Percentiles rank a stretch among this genome's conserved stretches.
Conservation (phyloP, 2,329 filamentous ascomycete genomes). For the Beauveria sp. region DNA sequence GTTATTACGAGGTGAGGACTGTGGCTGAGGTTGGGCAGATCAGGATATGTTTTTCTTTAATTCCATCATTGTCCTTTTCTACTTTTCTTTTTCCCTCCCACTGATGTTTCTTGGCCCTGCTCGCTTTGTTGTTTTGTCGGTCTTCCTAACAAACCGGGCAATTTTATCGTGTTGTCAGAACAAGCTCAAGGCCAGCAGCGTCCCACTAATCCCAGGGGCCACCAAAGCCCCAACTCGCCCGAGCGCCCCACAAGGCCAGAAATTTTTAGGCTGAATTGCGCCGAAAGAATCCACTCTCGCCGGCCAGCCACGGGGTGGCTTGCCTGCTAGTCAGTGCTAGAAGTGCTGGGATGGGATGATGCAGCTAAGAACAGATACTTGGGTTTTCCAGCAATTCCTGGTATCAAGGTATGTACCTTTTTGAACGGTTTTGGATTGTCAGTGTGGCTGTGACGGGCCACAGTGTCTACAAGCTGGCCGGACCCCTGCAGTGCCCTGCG, state of each 20-base stretch:
- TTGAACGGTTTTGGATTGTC: background rate
- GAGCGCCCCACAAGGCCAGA: background rate
- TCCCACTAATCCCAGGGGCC: background rate
- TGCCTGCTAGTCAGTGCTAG: background rate
- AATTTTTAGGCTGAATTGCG: background rate
- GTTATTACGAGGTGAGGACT: no score
- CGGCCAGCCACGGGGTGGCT: background rate
- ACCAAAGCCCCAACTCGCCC: background rate
- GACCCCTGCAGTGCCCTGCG: background rate
- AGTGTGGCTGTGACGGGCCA: background rate
- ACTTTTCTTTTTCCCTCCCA: no score
- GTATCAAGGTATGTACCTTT: no score
- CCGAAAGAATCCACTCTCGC: background rate
- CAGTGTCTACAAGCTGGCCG: background rate
- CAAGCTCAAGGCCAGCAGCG: background rate
- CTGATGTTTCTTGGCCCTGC: no score
- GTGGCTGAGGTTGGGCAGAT: no score
- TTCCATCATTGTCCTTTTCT: no score
- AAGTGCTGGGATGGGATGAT: background rate
- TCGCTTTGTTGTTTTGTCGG: no score
- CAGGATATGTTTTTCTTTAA: no score
- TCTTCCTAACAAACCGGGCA: no score
- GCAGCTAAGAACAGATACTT: no score
- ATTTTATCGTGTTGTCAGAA: no score
- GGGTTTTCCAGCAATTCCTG: no score